Evolutionary conservation across 257 asterid species (phyloP), one percentile per base, ranked within the genome.

Genomic region (Gentiana macrophylla): DNA sequence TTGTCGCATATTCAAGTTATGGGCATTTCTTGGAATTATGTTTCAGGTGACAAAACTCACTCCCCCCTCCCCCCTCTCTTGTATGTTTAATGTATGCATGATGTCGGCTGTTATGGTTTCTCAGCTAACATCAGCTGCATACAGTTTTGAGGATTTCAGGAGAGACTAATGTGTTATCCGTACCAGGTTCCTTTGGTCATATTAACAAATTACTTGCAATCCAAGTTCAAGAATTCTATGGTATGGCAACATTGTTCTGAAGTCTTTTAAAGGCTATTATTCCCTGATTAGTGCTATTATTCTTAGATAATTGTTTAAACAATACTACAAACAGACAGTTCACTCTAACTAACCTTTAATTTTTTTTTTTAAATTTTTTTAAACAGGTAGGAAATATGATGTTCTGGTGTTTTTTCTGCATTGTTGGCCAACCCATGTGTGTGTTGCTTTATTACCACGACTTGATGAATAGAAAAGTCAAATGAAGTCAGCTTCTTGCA

Each of bases 21-120:
- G 99, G 99, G 97, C 97, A 38, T 92, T 85, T 70, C 64, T 80
- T 35, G 97, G 95, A 58, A 85, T 92, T 65, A 75, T 92, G 97
- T 71, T 88, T 75, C 99, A 92, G 99, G 99, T 90, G 72, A 49
- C 41, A 50, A 41, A 35, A 49, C 7, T 35, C 37, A 24, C 24
- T 24, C 24, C 24, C 24, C 24, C 24, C 24, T 24, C 24, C 24
- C 24, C 24, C 24, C 24, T 24, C 24, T 24, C 24, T 24, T 24
- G 24, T 24, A 24, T 24, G 24, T 24, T 24, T 24, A 24, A 24
- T 24, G 0, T 24, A 24, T 24, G 24, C 24, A 24, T 24, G 24
- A 24, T 24, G 24, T 24, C 24, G 12, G 50, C 49, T 12, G 46
- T 5, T 41, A 41, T 41, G 0, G 46, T 2, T 41, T 41, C 9